Evolutionary conservation across 75 land plant genomes (phyloP).

Genomic region (Cunninghamia lanceolata): DNA sequence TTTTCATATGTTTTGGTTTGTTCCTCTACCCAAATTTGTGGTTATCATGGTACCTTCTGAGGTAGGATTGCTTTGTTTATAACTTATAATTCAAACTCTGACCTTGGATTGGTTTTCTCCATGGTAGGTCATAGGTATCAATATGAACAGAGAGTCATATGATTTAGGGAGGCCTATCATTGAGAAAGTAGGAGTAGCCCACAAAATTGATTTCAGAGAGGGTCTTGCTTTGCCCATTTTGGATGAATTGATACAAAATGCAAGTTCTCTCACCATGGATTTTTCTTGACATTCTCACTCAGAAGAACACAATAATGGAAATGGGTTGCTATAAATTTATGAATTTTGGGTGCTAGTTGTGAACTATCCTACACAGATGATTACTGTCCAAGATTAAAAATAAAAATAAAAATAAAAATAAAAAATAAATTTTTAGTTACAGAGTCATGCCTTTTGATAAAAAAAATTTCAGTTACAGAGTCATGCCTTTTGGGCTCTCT

Average conservation of each 20-base stretch:
- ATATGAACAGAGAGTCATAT: slow-evolving; percentile 58
- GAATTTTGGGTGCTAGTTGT: no score
- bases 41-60: no score
- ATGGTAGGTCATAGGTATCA: slow-evolving; percentile 67
- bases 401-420: no score
- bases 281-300: not conserved
- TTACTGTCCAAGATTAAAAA: no score
- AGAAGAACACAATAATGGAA: not conserved
- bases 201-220: slow-evolving; percentile 84
- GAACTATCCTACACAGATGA: no score
- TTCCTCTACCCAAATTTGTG: not conserved
- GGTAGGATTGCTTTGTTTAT: not conserved
- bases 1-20: not conserved
- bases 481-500: no score
- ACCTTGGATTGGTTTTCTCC: not conserved
- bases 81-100: not conserved
- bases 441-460: no score
- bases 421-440: no score
- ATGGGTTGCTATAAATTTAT: not conserved
- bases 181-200: slow-evolving; percentile 39
- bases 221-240: slow-evolving; percentile 4
- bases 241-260: slow-evolving; percentile 7
- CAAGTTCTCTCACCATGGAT: not conserved
- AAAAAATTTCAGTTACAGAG: no score
- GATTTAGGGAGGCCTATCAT: slow-evolving; percentile 73